Base-by-base conservation (phyloP, 2,329 filamentous ascomycete genomes). In the Penicillium sp. region DNA sequence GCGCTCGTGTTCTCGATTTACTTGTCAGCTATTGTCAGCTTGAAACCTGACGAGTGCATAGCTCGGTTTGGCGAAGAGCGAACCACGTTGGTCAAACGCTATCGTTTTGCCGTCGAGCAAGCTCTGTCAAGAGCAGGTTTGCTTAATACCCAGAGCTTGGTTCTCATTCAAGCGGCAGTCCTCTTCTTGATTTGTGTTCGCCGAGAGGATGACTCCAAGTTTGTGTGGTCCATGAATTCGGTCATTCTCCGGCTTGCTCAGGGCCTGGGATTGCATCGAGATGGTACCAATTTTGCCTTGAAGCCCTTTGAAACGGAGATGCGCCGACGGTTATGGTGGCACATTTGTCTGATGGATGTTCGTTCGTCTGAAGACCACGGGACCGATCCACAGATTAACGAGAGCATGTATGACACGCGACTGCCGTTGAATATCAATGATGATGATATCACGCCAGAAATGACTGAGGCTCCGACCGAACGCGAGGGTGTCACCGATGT, bases 41-140 rank as follows among this genome's bases (percentile, higher is more conserved):
- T 74, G 73, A 75, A 63, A 41, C 70, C 64, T 58, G 77, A 78
- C 60, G 77, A 75, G 61, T 82, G 74, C 70, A 60, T 75, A 31
- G 64, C 70, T 14, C 70, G 75, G 22, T 77, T 87, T 39, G 82
- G 83, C 11, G 81, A 85, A 70, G 80, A 83, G 35, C 81, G 85
- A 55, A 64, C 75, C 6, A 64, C 74, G 1, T 69, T 83, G 6
- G 74, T 87, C 27, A 76, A 75, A 47, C 81, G 81, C 50, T 89
- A 88, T 69, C 83, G 86, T 9, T 87, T 87, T 66, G 86, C 81
- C 2, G 74, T 85, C 2, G 86, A 89, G 66, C 87, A 89, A 68
- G 85, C 85, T 2, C 75, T 89, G 46, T 83, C 87, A 3, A 80
- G 84, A 51, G 86, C 87, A 7, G 84, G 86, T 61, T 82, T 89